Base-by-base conservation (phyloP, 75 land plant genomes). In the Picea sitchensis region DNA sequence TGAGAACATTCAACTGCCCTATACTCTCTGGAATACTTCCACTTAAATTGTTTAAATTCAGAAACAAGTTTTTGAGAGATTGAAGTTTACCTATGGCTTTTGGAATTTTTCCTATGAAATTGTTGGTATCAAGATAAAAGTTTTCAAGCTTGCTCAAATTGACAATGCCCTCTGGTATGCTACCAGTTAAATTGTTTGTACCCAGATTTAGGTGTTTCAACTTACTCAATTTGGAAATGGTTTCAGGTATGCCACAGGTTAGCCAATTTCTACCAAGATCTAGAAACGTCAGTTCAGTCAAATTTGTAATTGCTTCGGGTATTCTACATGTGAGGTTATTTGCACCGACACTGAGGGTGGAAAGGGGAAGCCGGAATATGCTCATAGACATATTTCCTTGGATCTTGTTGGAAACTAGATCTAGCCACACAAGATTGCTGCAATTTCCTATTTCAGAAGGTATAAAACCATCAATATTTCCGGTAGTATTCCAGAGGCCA, bases 391-490 rank as follows among this genome's bases (percentile, higher is more conserved):
- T 9, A 21, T 23, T 9, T 21, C 26, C 65, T 13, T 63, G 21
- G 0, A 63, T 63, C 5, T 26, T 0, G 79, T 95, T 95, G 30
- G 31, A 59, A 18, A 88, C 93, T 30, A 93, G 62, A 61, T 93
- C 80, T 11, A 93, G 63, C 76, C 95, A 79, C 44, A 84, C 83
- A 7, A 93, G 89, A 12, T 20, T 23, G 15, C 81, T 76, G 30
- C 93, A 93, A 38, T 81, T 84, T 0, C 95, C 95, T 62, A 93
- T 44, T 75, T 84, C 83, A 12, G 80, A 74, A 23, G 95, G 95
- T 36, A 36, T 36, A 36, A 36, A 36, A 36, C 38, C 38, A 36
- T 36, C 3, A 67, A 93, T 88, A 54, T 78, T 76, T 15, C 77
- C 77, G 82, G 84, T 73, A 89, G 83, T n/a, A 58, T 67, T 80